Conservation (phyloP, 495 filamentous ascomycete genomes). For the Diplogelasinospora grovesii region DNA sequence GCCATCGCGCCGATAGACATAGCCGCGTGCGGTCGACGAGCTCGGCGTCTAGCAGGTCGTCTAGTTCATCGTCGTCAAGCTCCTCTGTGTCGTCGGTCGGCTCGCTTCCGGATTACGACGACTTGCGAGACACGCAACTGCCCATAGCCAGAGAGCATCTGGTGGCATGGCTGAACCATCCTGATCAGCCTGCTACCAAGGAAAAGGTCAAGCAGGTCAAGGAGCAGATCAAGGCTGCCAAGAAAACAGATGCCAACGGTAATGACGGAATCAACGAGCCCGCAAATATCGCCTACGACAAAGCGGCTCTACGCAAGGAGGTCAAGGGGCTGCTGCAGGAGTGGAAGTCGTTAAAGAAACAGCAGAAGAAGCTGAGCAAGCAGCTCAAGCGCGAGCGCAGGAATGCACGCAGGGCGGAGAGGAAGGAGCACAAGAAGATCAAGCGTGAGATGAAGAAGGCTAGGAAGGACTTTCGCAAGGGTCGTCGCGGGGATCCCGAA, state of each 20-base stretch:
- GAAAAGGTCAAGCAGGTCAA: conserved; percentile 28
- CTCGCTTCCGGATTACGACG: conserved; percentile 41
- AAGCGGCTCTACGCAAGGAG: conserved; percentile 29
- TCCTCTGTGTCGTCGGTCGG: conserved; percentile 37
- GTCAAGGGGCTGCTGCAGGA: conserved; percentile 30
- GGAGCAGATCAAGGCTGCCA: conserved; percentile 35
- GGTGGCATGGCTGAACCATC: conserved; percentile 33
- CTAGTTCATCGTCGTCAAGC: conserved; percentile 20
- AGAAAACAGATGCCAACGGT: conserved; percentile 13
- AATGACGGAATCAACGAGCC: conserved; percentile 8
- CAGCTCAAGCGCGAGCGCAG: conserved; percentile 22
- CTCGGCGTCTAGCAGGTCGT: conserved; percentile 3
- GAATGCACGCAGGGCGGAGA: conserved; percentile 23
- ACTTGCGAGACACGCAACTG: conserved; percentile 36
- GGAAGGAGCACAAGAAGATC: conserved; percentile 19
- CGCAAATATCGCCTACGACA: conserved; percentile 12
- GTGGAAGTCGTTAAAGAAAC: conserved; percentile 35
- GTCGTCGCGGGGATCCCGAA: background rate
- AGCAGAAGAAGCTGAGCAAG: conserved; percentile 25
- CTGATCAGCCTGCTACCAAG: conserved; percentile 39
- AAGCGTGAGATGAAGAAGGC: conserved; percentile 22
- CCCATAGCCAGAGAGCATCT: conserved; percentile 30
- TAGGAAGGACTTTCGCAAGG: conserved; percentile 11
- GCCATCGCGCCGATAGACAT: background rate
- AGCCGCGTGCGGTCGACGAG: conserved; percentile 13